Percentiles rank a stretch among this genome's conserved stretches.
These are phyloP conservation scores for Sinapis alba DNA, from an alignment of 441 rosid species.

Conservation along the genomic window DNA sequence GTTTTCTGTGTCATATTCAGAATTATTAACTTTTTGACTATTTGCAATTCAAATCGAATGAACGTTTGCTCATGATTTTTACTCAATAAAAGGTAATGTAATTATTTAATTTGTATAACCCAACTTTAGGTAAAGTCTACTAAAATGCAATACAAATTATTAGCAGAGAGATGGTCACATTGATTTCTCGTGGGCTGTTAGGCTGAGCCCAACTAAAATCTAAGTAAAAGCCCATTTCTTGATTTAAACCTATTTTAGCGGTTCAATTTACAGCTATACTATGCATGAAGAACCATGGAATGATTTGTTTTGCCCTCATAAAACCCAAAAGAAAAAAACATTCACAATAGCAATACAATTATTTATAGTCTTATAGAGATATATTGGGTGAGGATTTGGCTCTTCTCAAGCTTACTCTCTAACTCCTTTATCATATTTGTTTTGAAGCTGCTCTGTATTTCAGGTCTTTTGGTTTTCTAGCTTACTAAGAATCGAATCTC, in stretches of 20 bases:
- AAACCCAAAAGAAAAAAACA: background rate
- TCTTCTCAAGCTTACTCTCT: too few species aligned
- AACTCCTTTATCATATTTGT: too few species aligned
- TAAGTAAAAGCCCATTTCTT: background rate
- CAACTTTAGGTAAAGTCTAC: background rate
- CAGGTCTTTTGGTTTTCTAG: too few species aligned
- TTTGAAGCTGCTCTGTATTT: too few species aligned
- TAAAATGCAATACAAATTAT: background rate
- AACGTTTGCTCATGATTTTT: background rate
- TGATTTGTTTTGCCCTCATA: background rate
- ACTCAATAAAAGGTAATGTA: too few species aligned
- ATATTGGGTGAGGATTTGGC: too few species aligned
- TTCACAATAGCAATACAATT: background rate
- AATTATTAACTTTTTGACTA: background rate
- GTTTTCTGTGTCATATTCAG: background rate
- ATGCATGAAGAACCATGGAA: too few species aligned
- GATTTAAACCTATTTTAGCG: background rate
- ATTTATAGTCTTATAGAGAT: too few species aligned
- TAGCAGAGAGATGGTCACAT: background rate
- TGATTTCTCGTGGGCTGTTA: background rate
- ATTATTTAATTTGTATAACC: background rate
- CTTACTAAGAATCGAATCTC: too few species aligned
- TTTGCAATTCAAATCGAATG: background rate
- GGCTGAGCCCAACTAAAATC: background rate
- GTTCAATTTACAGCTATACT: background rate